A percentile compares a stretch with the other conserved stretches of the same genome.
Evolutionary conservation across 2,329 filamentous ascomycete species (phyloP).

Genomic region (Fusarium kyushuense): DNA sequence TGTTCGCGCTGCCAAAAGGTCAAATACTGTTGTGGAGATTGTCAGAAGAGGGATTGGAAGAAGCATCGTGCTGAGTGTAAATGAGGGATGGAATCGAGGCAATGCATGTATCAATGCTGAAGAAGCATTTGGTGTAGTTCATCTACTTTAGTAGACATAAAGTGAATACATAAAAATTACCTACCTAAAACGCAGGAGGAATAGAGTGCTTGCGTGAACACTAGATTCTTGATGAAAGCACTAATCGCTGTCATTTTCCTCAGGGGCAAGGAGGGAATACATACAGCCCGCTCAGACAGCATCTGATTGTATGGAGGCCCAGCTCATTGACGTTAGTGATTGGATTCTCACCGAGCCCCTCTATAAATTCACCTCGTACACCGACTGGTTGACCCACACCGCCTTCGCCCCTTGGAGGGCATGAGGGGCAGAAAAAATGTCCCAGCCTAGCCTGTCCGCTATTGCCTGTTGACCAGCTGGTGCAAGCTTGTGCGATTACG

Average conservation of each 20-base stretch:
- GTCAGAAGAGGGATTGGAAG: conserved; percentile 67
- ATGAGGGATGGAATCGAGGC: conserved; percentile 13
- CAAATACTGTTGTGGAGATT: conserved; percentile 64
- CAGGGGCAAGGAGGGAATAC: background rate
- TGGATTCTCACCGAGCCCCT: conserved; percentile 38
- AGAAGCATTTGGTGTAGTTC: background rate
- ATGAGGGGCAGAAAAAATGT: conserved; percentile 53
- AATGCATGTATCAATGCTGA: background rate
- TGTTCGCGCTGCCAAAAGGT: conserved; percentile 60
- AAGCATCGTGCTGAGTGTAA: conserved; percentile 61
- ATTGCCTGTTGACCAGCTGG: conserved; percentile 48
- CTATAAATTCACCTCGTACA: conserved; percentile 44
- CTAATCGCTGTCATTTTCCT: background rate
- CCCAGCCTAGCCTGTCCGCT: conserved; percentile 47
- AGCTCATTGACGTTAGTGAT: conserved; percentile 9
- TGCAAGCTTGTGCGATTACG: conserved; percentile 50
- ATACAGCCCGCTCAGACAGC: background rate
- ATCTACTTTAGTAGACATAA: background rate
- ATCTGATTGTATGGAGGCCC: background rate
- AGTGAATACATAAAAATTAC: background rate
- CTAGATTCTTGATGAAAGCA: background rate
- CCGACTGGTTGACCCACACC: conserved; percentile 31
- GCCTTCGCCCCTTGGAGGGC: conserved; percentile 46
- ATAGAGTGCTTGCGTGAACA: background rate
- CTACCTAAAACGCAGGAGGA: background rate